phyloP scores from a whole-genome alignment of 106 monocot genomes.

The Agapanthus africanus region DNA sequence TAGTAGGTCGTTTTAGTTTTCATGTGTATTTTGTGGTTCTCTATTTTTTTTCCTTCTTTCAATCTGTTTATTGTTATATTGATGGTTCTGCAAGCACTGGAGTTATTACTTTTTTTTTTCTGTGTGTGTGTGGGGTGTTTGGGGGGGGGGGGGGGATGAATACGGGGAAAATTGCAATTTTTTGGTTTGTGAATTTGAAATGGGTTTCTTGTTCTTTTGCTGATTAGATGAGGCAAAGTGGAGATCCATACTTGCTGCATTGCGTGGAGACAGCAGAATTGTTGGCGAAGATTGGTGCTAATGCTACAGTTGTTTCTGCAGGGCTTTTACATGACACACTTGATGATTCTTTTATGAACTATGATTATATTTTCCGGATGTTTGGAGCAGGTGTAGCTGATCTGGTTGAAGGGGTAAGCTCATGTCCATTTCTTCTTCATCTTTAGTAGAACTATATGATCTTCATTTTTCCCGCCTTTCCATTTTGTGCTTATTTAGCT shows the following conservation, averaged over 20 bases:
- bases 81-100: too few species aligned
- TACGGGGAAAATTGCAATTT: too few species aligned
- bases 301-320: slow-evolving; percentile 76
- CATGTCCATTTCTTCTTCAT: slow-evolving; percentile 13
- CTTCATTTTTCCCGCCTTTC: not conserved
- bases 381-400: slow-evolving; percentile 80
- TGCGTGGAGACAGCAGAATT: slow-evolving; percentile 92
- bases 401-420: slow-evolving; percentile 82
- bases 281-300: slow-evolving; percentile 74
- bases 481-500: not conserved
- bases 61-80: too few species aligned
- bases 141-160: too few species aligned
- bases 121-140: slow-evolving; percentile 3
- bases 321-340: slow-evolving; percentile 91
- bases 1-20: too few species aligned
- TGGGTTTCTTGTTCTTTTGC: slow-evolving; percentile 8
- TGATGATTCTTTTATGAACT: slow-evolving; percentile 87
- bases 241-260: slow-evolving; percentile 91
- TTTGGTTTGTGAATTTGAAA: slow-evolving; percentile 9
- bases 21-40: not conserved
- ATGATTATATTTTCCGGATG: slow-evolving; percentile 45
- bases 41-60: not conserved
- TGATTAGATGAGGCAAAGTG: slow-evolving; percentile 72
- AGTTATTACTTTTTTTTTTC: too few species aligned
- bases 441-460: too few species aligned